These are phyloP conservation scores for Vitellaria paradoxa DNA, from an alignment of 179 eudicot species.

Conservation along the genomic window DNA sequence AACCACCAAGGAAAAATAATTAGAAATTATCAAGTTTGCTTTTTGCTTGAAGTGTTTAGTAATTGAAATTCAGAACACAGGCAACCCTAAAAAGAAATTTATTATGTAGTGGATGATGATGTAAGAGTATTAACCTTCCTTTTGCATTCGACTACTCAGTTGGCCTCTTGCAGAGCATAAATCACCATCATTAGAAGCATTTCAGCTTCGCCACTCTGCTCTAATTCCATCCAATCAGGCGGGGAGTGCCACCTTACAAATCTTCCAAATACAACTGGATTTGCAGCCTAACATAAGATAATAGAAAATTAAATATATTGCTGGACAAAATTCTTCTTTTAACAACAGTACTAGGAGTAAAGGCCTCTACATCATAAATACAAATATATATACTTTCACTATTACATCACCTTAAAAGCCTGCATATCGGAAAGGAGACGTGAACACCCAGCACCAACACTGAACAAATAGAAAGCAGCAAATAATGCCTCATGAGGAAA, in stretches of 20 bases:
- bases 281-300: constrained; percentile 70
- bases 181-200: constrained; percentile 37
- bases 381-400: constrained; percentile 7
- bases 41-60: background rate
- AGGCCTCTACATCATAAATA: constrained; percentile 1
- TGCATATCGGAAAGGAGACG: constrained; percentile 98
- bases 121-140: constrained; percentile 55
- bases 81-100: background rate
- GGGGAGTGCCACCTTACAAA: constrained; percentile 99
- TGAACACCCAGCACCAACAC: constrained; percentile 96
- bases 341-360: constrained; percentile 1
- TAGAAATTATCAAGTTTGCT: background rate
- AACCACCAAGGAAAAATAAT: background rate
- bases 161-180: constrained; percentile 67
- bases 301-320: background rate
- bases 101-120: background rate
- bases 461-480: constrained; percentile 32
- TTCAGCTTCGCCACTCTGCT: constrained; percentile 38
- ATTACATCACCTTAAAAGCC: constrained; percentile 76
- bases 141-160: constrained; percentile 83
- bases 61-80: background rate
- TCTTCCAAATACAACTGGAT: constrained; percentile 97
- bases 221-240: constrained; percentile 82
- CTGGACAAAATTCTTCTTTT: background rate
- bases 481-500: constrained; percentile 6